phyloP scores from a whole-genome alignment of 176 grass and related monocot species.

The Stipa capillata region DNA sequence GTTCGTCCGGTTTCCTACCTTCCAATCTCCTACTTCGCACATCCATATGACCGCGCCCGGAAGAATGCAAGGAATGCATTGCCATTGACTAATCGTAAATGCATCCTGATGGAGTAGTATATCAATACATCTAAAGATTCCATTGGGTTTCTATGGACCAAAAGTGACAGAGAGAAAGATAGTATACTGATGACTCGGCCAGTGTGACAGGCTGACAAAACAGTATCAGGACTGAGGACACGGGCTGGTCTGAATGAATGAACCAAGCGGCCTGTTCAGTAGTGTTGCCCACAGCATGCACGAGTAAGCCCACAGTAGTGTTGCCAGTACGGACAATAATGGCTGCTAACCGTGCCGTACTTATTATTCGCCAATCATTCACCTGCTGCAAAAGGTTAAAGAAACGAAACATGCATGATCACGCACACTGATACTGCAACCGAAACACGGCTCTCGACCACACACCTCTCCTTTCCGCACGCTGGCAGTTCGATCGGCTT shows the following conservation, averaged over 20 bases:
- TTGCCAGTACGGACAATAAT: conserved; percentile 21
- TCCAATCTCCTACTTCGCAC: background rate
- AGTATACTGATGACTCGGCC: background rate
- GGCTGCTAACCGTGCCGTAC: conserved; percentile 12
- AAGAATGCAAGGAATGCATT: conserved; percentile 26
- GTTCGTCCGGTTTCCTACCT: background rate
- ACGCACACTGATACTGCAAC: too few relatives aligned
- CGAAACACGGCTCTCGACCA: background rate
- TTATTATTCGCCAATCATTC: conserved; percentile 40
- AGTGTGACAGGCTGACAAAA: background rate
- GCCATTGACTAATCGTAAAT: background rate
- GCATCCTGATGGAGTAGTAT: background rate
- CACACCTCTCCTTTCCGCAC: background rate
- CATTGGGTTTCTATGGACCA: background rate
- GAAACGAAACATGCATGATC: background rate
- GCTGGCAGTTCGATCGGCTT: too few relatives aligned
- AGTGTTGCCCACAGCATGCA: background rate
- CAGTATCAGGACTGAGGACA: background rate
- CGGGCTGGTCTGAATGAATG: too few relatives aligned
- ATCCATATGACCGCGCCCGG: conserved; percentile 1
- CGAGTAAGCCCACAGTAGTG: background rate
- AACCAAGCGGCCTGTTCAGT: background rate
- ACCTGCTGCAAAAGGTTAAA: background rate
- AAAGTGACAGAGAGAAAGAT: too few relatives aligned
- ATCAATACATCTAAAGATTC: background rate